These are phyloP conservation scores for Macrophomina pseudophaseolina DNA, from an alignment of 2,329 filamentous ascomycete species.

Conservation along the genomic window DNA sequence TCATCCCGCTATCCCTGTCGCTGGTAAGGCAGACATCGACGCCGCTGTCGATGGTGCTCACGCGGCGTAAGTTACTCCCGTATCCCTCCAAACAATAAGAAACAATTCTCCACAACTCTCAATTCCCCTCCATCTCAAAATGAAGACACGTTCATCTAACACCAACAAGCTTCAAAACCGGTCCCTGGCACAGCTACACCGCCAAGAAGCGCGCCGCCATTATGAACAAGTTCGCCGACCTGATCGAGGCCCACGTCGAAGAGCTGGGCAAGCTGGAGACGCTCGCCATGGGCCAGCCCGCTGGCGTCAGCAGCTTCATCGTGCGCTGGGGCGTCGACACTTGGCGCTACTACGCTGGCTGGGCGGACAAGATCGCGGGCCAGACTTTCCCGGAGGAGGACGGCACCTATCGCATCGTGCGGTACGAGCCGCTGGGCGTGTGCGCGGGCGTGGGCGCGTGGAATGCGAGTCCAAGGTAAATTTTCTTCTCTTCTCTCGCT, in stretches of 20 bases:
- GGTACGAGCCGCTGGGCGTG: constrained; percentile 39
- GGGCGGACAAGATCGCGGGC: constrained; percentile 42
- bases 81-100: neutral
- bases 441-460: constrained; percentile 39
- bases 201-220: constrained; percentile 33
- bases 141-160: too few relatives aligned
- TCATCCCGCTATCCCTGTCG: constrained; percentile 33
- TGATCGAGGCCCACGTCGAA: constrained; percentile 28
- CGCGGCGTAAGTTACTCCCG: constrained; percentile 30
- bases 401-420: constrained; percentile 35
- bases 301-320: constrained; percentile 19
- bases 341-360: constrained; percentile 32
- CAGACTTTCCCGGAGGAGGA: constrained; percentile 36
- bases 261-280: constrained; percentile 31
- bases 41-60: constrained; percentile 35
- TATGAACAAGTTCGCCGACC: constrained; percentile 34
- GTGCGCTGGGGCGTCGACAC: constrained; percentile 2
- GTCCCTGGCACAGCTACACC: constrained; percentile 33
- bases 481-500: neutral
- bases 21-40: constrained; percentile 36
- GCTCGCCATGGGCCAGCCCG: constrained; percentile 33
- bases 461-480: constrained; percentile 30
- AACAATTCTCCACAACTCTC: too few relatives aligned
- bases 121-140: too few relatives aligned
- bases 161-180: constrained; percentile 13